These are phyloP conservation scores for Scenedesmus sp. DNA, from an alignment of 163 green algal genomes.

Conservation along the genomic window DNA sequence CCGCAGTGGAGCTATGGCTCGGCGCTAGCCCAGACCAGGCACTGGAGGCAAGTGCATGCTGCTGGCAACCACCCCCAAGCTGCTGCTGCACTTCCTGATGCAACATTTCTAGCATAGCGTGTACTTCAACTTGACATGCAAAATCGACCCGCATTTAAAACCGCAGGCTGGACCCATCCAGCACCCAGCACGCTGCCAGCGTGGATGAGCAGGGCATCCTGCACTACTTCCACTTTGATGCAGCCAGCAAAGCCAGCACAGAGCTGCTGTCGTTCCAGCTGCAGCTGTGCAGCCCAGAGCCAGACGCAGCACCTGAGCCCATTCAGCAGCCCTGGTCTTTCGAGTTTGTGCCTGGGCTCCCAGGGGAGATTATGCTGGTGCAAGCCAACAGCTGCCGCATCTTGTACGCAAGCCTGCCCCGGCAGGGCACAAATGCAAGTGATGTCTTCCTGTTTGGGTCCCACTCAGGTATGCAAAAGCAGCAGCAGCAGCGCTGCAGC, in stretches of 20 bases:
- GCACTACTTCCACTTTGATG: slow-evolving; percentile 46
- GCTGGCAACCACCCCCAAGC: background rate
- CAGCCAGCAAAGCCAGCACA: background rate
- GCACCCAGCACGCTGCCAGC: slow-evolving; percentile 23
- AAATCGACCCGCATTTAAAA: background rate
- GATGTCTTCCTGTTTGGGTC: slow-evolving; percentile 45
- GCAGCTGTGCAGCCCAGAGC: background rate
- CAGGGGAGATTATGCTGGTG: slow-evolving; percentile 43
- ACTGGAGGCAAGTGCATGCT: slow-evolving; percentile 20
- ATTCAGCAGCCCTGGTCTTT: slow-evolving; percentile 45
- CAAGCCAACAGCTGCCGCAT: slow-evolving; percentile 42
- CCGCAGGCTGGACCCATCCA: slow-evolving; percentile 48
- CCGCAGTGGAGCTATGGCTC: slow-evolving; percentile 19
- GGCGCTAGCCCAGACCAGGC: background rate
- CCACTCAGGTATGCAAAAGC: slow-evolving; percentile 27
- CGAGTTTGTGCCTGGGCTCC: slow-evolving; percentile 46
- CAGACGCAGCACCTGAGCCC: background rate
- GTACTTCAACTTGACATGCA: background rate
- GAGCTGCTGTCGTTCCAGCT: slow-evolving; percentile 39
- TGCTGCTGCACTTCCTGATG: background rate
- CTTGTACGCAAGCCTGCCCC: slow-evolving; percentile 36
- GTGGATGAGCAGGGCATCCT: slow-evolving; percentile 36
- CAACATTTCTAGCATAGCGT: background rate
- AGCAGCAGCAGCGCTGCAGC: background rate
- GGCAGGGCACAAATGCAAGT: background rate